These are phyloP conservation scores for Eutrema japonicum DNA, from an alignment of 345 rosid species.

Conservation along the genomic window DNA sequence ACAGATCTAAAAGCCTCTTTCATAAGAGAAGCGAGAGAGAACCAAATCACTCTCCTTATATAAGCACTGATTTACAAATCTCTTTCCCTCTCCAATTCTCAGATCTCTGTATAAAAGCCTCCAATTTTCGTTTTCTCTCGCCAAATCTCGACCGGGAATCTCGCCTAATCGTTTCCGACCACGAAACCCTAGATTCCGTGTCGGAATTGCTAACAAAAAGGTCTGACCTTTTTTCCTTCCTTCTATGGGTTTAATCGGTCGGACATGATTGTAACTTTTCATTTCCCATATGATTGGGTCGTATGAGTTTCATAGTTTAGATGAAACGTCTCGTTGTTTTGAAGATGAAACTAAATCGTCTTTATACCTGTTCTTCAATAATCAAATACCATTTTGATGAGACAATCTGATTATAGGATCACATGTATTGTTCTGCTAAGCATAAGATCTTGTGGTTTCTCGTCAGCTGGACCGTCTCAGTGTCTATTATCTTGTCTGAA, in stretches of 20 bases:
- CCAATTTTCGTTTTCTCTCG: background rate
- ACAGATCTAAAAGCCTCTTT: conserved; percentile 37
- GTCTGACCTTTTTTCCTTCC: conserved; percentile 1
- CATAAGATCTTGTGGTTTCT: background rate
- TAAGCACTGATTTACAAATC: conserved; percentile 40
- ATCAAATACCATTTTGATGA: background rate
- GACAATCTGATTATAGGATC: background rate
- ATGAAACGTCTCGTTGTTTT: background rate
- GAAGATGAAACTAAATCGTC: background rate
- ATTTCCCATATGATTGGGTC: background rate
- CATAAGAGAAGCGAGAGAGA: conserved; percentile 35
- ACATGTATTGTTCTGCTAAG: background rate
- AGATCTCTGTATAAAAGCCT: conserved; percentile 25
- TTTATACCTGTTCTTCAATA: background rate
- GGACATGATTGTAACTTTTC: background rate
- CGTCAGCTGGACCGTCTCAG: background rate
- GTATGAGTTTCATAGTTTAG: conserved; percentile 10
- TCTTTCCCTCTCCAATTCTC: conserved; percentile 33
- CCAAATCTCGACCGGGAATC: background rate
- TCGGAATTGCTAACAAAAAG: conserved; percentile 25
- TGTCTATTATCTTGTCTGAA: background rate
- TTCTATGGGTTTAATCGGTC: conserved; percentile 1
- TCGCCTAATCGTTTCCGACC: background rate
- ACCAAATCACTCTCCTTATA: conserved; percentile 20
- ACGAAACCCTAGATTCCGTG: conserved; percentile 37